Base-by-base conservation (phyloP, 176 grass and related monocot species). In the Hordeum vulgare region DNA sequence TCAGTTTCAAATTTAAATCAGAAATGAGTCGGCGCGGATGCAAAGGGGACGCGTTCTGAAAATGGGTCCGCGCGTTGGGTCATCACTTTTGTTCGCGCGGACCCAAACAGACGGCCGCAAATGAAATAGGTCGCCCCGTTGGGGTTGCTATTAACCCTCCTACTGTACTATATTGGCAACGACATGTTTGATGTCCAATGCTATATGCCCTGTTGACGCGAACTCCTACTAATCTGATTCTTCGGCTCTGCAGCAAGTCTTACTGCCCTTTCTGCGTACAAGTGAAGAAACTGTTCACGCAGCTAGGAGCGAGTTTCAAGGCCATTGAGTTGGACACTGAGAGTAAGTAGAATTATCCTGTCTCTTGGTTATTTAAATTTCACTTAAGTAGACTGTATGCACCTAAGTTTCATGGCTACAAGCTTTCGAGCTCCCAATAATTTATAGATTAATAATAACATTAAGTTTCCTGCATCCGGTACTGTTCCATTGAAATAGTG, bases 251-350 rank as follows among this genome's bases (percentile, higher is more conserved):
- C 81, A 96, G 90, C 88, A 90, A 93, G 80, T 56, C 88, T n/a
- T 87, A 70, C 77, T 93, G 94, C 80, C 71, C 86, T 41, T 93
- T n/a, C 77, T 93, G 86, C 21, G 76, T 39, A 39, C 39, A 42
- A 15, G 94, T 93, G 79, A 96, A 89, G 76, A 53, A 96, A 62
- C 42, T 96, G 49, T 76, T 96, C 1, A 42, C 74, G 7, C 84
- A 96, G 81, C 33, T 96, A 2, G 94, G 88, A 20, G 76, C 90
- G 71, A 83, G 26, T 26, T 93, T 81, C 82, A 93, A 92, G 83
- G 83, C 80, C 14, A 75, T 96, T 49, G 94, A 96, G 66, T 8
- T 96, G 45, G 90, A 96, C 61, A 80, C 76, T 35, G 90, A 96
- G 89, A 79, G 94, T 96, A 62, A 86, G 94, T 91, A 44, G 3